Percentiles rank a stretch among this genome's conserved stretches.
Conservation (phyloP, 441 rosid species). For the Aquilaria agallochum region DNA sequence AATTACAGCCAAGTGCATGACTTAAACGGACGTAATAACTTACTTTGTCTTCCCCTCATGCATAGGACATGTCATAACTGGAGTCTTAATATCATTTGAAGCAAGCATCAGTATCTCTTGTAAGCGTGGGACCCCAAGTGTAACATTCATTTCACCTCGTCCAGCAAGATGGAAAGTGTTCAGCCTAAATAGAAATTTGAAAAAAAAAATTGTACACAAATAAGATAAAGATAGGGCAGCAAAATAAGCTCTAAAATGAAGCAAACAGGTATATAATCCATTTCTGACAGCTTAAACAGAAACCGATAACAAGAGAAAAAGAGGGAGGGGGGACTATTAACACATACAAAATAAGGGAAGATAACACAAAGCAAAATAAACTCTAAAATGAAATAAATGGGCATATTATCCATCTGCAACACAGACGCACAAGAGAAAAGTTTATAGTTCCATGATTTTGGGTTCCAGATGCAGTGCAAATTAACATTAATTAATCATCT, state of each 20-base stretch:
- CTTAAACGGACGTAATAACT: slow-evolving; percentile 19
- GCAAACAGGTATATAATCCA: too few species aligned
- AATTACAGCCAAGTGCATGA: too few species aligned
- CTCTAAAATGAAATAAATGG: too few species aligned
- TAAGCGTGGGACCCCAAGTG: slow-evolving; percentile 94
- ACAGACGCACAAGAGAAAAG: too few species aligned
- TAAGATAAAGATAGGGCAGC: not conserved
- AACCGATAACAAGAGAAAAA: too few species aligned
- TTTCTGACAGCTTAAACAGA: not conserved
- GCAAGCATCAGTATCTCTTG: slow-evolving; percentile 98
- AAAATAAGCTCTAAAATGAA: too few species aligned
- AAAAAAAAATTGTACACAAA: not conserved
- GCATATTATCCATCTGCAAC: too few species aligned
- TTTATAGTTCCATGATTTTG: too few species aligned
- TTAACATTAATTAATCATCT: too few species aligned
- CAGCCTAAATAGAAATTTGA: slow-evolving; percentile 43
- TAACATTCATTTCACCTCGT: slow-evolving; percentile 99
- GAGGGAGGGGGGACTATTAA: too few species aligned
- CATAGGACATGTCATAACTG: slow-evolving; percentile 94
- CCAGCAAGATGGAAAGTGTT: slow-evolving; percentile 99
- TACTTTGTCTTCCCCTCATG: slow-evolving; percentile 60
- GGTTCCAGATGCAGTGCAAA: too few species aligned
- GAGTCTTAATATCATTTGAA: slow-evolving; percentile 76
- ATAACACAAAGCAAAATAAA: too few species aligned
- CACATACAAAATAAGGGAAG: not conserved